Percentiles rank a stretch among this genome's conserved stretches.
phyloP scores from a whole-genome alignment of 2,329 filamentous ascomycete genomes.

The Pyrenophora teres region DNA sequence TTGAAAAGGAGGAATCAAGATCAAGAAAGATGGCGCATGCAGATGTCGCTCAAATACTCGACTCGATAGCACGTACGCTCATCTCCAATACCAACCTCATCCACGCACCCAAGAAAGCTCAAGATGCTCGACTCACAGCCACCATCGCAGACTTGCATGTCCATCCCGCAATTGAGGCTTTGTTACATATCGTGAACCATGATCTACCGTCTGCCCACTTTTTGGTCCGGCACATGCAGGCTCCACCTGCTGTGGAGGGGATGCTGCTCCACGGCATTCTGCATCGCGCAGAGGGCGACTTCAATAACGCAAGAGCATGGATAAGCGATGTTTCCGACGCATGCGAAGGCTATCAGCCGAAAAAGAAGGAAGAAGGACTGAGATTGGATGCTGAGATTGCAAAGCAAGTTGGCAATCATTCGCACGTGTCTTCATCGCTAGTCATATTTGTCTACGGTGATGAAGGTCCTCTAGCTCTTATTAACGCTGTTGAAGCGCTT shows the following conservation, averaged over 20 bases:
- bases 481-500: constrained; percentile 48
- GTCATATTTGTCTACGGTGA: constrained; percentile 29
- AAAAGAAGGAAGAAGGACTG: constrained; percentile 22
- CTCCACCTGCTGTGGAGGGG: constrained; percentile 54
- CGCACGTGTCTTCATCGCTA: constrained; percentile 10
- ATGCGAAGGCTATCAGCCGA: constrained; percentile 43
- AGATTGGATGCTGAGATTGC: constrained; percentile 15
- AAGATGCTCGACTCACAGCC: constrained; percentile 18
- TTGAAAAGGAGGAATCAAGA: neutral
- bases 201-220: constrained; percentile 59
- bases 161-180: constrained; percentile 57
- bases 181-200: constrained; percentile 58
- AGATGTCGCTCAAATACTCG: constrained; percentile 9
- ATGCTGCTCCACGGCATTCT: constrained; percentile 59
- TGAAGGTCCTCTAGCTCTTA: constrained; percentile 28
- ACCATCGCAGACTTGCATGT: constrained; percentile 39
- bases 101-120: constrained; percentile 20
- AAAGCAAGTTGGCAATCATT: constrained; percentile 8
- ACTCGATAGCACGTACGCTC: constrained; percentile 14
- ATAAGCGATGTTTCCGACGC: constrained; percentile 50
- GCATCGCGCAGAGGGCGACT: constrained; percentile 58
- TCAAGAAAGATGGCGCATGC: neutral
- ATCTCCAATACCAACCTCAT: constrained; percentile 17
- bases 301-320: constrained; percentile 56
- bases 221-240: constrained; percentile 58